Base-by-base conservation (phyloP, 2,329 filamentous ascomycete species). In the Cytospora leucostoma region DNA sequence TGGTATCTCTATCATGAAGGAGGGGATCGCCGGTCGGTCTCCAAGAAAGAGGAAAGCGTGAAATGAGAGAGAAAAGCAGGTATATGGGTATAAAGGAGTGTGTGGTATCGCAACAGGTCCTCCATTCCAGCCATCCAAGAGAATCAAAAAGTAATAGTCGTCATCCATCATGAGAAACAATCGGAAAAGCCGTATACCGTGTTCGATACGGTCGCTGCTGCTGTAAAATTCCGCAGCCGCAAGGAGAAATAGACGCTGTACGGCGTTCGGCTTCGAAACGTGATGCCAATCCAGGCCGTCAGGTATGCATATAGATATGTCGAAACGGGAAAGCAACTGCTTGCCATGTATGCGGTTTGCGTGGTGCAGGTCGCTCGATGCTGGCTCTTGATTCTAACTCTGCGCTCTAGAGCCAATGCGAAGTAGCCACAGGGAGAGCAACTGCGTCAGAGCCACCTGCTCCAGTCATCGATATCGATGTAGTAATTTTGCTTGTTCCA, bases 151-250 rank as follows among this genome's bases (percentile, higher is more conserved):
- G 34, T 37, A 50, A 51, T 49, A 63, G 37, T 60, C 64, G 50
- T 66, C 61, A 66, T 52, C 57, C 61, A 56, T 66, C 64, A 56
- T 65, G 47, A 65, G 49, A 57, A 56, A 63, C 32, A 63, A 58
- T 47, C 59, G 52, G 34, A 32, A 55, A 63, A 13, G 35, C 38
- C 32, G 50, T 58, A 56, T 59, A 40, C 34, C 12, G 27, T 34
- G 40, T 19, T 34, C 55, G 21, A 53, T 32, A 10, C 54, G 34
- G 59, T 40, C 50, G 33, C 44, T 59, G 32, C 27, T 55, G 49
- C 47, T 52, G 47, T 34, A 47, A 27, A 27, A 27, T 19, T 38
- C 3, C 8, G 47, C 40, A 40, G 32, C 54, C 32, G 12, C 21
- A 15, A 33, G 38, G 58, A 54, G 49, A 44, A 61, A 56, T 13